Base-by-base conservation (phyloP, 164 flowering plant species). In the Cinnamomum micranthum region DNA sequence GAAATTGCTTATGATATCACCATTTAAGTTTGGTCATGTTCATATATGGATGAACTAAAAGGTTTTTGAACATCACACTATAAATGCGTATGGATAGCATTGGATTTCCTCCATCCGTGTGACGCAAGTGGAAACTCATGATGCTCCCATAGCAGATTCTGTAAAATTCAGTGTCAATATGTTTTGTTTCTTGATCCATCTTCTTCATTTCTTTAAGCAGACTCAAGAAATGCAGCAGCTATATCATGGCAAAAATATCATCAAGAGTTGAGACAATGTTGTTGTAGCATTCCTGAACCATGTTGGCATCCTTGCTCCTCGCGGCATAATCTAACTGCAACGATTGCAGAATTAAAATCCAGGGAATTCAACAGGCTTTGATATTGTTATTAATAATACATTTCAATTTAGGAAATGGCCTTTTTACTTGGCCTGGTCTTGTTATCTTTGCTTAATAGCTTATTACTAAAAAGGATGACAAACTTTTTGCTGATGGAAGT, bases 241-340 rank as follows among this genome's bases (percentile, higher is more conserved):
- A 83, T 24, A 85, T 63, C 80, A 73, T 81, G 1, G 89, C 79
- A 63, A 90, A 81, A 58, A 90, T 84, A 31, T 85, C 81, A 71
- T 81, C 68, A 7, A 89, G 83, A 4, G 85, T 84, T 2, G 50
- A 79, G 24, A 80, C 87, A 74, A 91, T 87, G 60, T 81, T 84
- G 5, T 82, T 74, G 41, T 86, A 91, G 68, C 80, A 85, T 74
- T 87, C 83, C 77, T 73, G 70, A 15, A 88, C 88, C 1, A 68
- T 78, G 12, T 74, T 25, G 33, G 74, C 80, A 77, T 90, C 92
- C 81, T 83, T 60, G 68, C 87, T 91, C 78, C 95, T 85, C 2
- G 94, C 94, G 12, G 95, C 97, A 70, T 89, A 89, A 82, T 94
- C 98, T 19, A 94, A 78, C 93, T 87, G 86, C 78, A 80, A 75